Base-by-base conservation (phyloP, 352 stramenopile genomes). In the Globisporangium barbulae region DNA sequence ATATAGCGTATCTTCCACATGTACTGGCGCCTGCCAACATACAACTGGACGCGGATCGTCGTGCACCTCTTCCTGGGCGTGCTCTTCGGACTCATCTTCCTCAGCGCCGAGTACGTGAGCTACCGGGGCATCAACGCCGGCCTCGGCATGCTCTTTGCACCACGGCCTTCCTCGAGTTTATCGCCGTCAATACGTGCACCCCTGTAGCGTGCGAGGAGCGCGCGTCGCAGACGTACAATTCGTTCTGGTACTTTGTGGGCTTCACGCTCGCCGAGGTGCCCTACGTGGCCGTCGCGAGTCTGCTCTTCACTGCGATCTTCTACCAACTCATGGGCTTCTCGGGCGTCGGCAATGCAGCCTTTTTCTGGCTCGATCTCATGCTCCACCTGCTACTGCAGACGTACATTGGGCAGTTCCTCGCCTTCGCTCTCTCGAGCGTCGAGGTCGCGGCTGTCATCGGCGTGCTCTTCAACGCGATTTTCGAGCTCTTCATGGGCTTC, bases 191-290 rank as follows among this genome's bases (percentile, higher is more conserved):
- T 21, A 53, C 47, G 21, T 35, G 22, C 22, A 39, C 35, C 12
- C 76, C 85, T 5, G 67, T 96, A 7, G 76, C 94, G 48, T 77
- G 85, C 59, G 74, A 83, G 50, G 89, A 98, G 56, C 79, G 93
- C 44, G 76, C 82, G 30, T 80, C 85, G 2, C 63, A 83, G 57
- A 97, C 93, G 71, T 98, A 97, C 59, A 71, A 75, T 19, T 62
- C 80, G 33, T 50, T 73, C 12, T 78, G 83, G 53, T 90, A 97
- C 50, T 77, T 76, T 45, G 54, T 95, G 5, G 74, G 84, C n/a
- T 59, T 52, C 13, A 90, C 83, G 9, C n/a, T 98, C 31, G 75
- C 78, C 1, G 92, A 98, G 75, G 67, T 89, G 41, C 75, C 78
- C 39, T 85, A 85, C 63, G 35, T 39, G 12, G 74, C 71, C 42